Evolutionary conservation across 148 eudicot species (phyloP).

Genomic region (Rhododendron kiyosumense): DNA sequence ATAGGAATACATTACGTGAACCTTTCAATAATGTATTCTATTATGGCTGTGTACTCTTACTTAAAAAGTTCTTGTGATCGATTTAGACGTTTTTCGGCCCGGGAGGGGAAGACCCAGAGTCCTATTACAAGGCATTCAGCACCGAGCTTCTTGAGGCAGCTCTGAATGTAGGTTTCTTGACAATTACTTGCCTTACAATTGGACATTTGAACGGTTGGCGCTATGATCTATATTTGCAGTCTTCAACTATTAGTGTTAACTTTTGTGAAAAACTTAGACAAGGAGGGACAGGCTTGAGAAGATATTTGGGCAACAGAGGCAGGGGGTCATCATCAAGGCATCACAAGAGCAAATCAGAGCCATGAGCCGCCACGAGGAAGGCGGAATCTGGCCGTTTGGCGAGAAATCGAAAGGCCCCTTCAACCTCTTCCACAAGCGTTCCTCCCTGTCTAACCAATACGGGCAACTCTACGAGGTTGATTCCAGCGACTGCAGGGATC

Average conservation of each 20-base stretch:
- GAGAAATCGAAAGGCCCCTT: conserved; percentile 33
- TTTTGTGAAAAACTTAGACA: conserved; percentile 8
- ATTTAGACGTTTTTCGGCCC: conserved; percentile 51
- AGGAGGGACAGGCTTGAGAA: conserved; percentile 43
- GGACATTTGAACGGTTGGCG: not conserved
- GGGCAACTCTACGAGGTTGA: conserved; percentile 49
- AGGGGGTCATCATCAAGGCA: conserved; percentile 52
- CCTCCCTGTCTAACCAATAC: conserved; percentile 43
- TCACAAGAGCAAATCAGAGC: conserved; percentile 63
- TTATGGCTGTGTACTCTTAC: not conserved
- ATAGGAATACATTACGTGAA: not conserved
- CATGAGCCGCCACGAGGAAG: conserved; percentile 41
- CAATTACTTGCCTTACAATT: not conserved
- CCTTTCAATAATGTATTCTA: not conserved
- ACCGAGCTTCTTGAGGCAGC: conserved; percentile 64
- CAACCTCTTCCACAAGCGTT: conserved; percentile 41
- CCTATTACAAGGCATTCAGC: conserved; percentile 59
- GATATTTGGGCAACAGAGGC: conserved; percentile 39
- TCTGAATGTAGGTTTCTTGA: conserved; percentile 40
- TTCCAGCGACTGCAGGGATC: conserved; percentile 29
- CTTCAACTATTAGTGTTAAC: not conserved
- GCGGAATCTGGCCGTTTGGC: conserved; percentile 57
- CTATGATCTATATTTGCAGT: not conserved
- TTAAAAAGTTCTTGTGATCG: not conserved
- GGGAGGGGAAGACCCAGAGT: conserved; percentile 66